Conservation (phyloP, 1,284 basidiomycete species). For the Cryptococcus sp. region DNA sequence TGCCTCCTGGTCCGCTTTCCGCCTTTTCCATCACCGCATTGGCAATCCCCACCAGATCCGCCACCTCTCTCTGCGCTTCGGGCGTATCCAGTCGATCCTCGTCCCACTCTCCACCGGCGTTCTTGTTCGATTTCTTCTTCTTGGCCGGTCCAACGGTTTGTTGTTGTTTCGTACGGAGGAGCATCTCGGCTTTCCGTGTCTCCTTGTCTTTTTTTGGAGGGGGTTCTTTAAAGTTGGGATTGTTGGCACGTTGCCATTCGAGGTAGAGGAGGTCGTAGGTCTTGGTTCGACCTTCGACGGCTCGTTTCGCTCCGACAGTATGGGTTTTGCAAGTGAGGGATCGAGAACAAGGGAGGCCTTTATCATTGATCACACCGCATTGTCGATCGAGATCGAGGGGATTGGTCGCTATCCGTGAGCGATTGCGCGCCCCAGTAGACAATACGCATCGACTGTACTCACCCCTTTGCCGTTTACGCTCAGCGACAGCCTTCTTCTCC, state of each 20-base stretch:
- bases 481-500: slow-evolving; percentile 45
- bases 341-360: slow-evolving; percentile 86
- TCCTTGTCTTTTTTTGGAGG: slow-evolving; percentile 64
- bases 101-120: slow-evolving; percentile 19
- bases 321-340: slow-evolving; percentile 98
- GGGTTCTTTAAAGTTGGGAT: slow-evolving; percentile 90
- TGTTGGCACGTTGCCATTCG: slow-evolving; percentile 88
- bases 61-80: slow-evolving; percentile 68
- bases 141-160: slow-evolving; percentile 35
- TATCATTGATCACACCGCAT: slow-evolving; percentile 97
- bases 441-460: slow-evolving; percentile 13
- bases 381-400: slow-evolving; percentile 88
- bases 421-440: no score
- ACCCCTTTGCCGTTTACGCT: slow-evolving; percentile 69
- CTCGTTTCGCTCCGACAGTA: slow-evolving; percentile 92
- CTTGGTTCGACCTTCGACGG: slow-evolving; percentile 79
- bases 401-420: slow-evolving; percentile 41
- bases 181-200: slow-evolving; percentile 1
- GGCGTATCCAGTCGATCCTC: slow-evolving; percentile 60
- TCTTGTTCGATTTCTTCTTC: slow-evolving; percentile 56
- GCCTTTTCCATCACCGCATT: slow-evolving; percentile 53
- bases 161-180: slow-evolving; percentile 13
- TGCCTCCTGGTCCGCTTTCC: neutral
- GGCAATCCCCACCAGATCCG: slow-evolving; percentile 54
- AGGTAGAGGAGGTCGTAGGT: slow-evolving; percentile 80